Evolutionary conservation across 1,139 yeast species (phyloP).

Genomic region (Suhomyces atakaporum): DNA sequence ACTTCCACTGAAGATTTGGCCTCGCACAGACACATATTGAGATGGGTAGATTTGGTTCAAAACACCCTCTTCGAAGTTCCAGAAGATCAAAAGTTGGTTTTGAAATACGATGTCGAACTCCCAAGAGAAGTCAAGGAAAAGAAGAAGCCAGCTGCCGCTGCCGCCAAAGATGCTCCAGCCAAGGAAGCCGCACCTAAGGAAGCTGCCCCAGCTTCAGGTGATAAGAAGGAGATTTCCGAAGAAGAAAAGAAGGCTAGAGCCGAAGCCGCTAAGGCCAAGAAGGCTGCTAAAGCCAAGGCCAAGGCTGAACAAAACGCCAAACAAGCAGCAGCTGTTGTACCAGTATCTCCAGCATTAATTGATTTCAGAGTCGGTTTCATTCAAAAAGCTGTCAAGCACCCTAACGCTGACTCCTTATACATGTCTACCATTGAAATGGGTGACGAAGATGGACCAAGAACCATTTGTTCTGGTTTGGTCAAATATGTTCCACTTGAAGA

Average conservation of each 20-base stretch:
- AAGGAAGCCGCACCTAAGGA: slow-evolving; percentile 20
- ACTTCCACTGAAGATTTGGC: slow-evolving; percentile 54
- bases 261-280: slow-evolving; percentile 67
- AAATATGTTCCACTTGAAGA: slow-evolving; percentile 49
- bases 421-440: slow-evolving; percentile 97
- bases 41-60: slow-evolving; percentile 92
- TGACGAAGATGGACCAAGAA: slow-evolving; percentile 95
- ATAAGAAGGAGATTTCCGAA: slow-evolving; percentile 39
- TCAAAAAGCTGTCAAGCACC: slow-evolving; percentile 94
- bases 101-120: slow-evolving; percentile 62
- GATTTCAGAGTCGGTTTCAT: slow-evolving; percentile 96
- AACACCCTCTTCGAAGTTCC: slow-evolving; percentile 59
- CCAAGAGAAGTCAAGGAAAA: slow-evolving; percentile 59
- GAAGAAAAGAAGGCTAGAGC: slow-evolving; percentile 64
- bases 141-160: slow-evolving; percentile 43
- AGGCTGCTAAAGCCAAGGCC: slow-evolving; percentile 74
- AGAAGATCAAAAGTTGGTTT: slow-evolving; percentile 47
- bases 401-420: slow-evolving; percentile 94
- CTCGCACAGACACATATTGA: slow-evolving; percentile 72
- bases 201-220: slow-evolving; percentile 21
- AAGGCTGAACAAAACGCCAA: slow-evolving; percentile 58
- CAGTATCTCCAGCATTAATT: slow-evolving; percentile 78
- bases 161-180: slow-evolving; percentile 20
- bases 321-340: slow-evolving; percentile 54
- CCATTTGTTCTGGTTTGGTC: slow-evolving; percentile 94